Conservation (phyloP, 2,329 filamentous ascomycete species). For the Clonostachys rhizophaga region DNA sequence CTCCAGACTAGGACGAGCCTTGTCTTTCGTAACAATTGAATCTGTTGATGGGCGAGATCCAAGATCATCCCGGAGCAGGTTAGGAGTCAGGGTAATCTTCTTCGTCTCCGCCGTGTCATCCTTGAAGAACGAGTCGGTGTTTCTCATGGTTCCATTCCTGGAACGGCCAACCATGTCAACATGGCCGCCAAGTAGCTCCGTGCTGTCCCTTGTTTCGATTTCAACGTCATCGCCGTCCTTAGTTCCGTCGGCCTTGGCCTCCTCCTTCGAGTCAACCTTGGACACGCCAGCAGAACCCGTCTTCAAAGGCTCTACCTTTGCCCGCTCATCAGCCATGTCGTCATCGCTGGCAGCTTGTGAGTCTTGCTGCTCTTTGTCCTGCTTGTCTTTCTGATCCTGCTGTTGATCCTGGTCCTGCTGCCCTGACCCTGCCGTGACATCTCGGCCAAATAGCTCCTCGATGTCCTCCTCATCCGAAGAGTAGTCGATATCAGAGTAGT, state of each 20-base stretch:
- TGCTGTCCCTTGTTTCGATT: constrained; percentile 43
- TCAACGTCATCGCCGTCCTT: constrained; percentile 20
- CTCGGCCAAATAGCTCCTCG: constrained; percentile 35
- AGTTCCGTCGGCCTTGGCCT: neutral
- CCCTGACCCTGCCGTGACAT: constrained; percentile 10
- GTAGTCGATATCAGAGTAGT: constrained; percentile 83
- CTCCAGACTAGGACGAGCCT: constrained; percentile 66
- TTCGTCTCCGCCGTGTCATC: constrained; percentile 93
- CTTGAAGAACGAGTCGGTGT: constrained; percentile 96
- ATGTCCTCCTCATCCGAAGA: constrained; percentile 67
- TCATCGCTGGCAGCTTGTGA: constrained; percentile 20
- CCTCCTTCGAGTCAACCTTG: neutral
- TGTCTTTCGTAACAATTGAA: constrained; percentile 37
- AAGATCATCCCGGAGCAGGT: constrained; percentile 79
- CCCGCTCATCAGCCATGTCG: constrained; percentile 41
- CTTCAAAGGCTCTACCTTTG: constrained; percentile 52
- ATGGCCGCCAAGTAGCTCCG: constrained; percentile 60
- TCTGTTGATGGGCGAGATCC: constrained; percentile 48
- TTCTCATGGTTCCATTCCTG: constrained; percentile 80
- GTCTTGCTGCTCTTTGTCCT: constrained; percentile 13
- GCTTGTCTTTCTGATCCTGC: constrained; percentile 16
- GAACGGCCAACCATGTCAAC: constrained; percentile 55
- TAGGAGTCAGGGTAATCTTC: constrained; percentile 95
- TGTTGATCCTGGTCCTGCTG: constrained; percentile 19
- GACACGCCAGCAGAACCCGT: constrained; percentile 36